Evolutionary conservation across 2,329 filamentous ascomycete genomes (phyloP).

Genomic region (Coniochaeta ligniaria): DNA sequence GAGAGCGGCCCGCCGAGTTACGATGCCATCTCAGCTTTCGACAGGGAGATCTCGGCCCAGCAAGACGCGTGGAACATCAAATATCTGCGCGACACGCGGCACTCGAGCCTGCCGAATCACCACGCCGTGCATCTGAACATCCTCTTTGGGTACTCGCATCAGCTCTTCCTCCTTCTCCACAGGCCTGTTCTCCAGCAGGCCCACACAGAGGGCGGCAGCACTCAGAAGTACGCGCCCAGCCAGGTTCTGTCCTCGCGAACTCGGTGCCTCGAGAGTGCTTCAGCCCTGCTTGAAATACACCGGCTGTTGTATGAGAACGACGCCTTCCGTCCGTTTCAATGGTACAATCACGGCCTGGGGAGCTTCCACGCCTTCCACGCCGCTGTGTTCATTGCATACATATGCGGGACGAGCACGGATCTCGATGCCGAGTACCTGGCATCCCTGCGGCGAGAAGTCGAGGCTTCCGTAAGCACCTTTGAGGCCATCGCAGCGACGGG

Average conservation of each 20-base stretch:
- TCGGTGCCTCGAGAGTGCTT: background rate
- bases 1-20: background rate
- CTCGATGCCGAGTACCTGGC: background rate
- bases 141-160: constrained; percentile 1
- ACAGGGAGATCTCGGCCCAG: background rate
- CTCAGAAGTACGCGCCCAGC: background rate
- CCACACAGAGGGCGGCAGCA: background rate
- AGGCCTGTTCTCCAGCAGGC: background rate
- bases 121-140: constrained; percentile 1
- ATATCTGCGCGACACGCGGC: background rate
- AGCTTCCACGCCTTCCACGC: constrained; percentile 2
- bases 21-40: background rate
- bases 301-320: background rate
- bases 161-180: constrained; percentile 1
- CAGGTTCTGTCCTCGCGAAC: background rate
- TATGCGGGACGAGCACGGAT: background rate
- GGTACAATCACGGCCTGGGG: constrained; percentile 1
- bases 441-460: background rate
- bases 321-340: background rate
- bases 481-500: background rate
- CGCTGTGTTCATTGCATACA: constrained; percentile 1
- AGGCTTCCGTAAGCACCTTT: background rate
- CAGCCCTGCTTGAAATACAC: background rate
- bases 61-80: constrained; percentile 2
- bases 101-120: background rate